Base-by-base conservation (phyloP, 768 basidiomycete species). In the Pleurotus sapidus region DNA sequence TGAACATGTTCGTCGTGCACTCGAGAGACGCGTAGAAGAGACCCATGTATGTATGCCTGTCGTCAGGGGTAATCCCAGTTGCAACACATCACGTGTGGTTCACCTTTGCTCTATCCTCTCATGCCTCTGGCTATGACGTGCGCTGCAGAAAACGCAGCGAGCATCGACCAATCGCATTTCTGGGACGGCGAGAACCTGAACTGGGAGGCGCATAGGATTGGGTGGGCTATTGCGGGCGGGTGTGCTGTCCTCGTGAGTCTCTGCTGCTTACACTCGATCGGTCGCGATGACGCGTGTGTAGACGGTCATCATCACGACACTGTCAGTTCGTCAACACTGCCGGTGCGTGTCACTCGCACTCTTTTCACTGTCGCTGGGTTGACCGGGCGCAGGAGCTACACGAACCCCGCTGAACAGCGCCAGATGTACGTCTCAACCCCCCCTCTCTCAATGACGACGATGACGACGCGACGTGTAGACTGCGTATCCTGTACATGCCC, bases 401-500 rank as follows among this genome's bases (percentile, higher is more conserved):
- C 77, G 46, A 86, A 84, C 45, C 88, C 77, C 4, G 69, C 72
- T 43, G 86, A 93, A 67, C 91, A 93, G 68, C 84, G 90, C 55
- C 91, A 93, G 72, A 83, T 93, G 91, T 90, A 65, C 64, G 49
- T 47, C 43, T 42, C 48, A n/a, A n/a, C n/a, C n/a, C n/a, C n/a
- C n/a, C n/a, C n/a, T n/a, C n/a, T n/a, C n/a, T n/a, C n/a, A n/a
- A n/a, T n/a, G n/a, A n/a, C n/a, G n/a, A n/a, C n/a, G n/a, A n/a
- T n/a, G n/a, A n/a, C n/a, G n/a, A n/a, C n/a, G n/a, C n/a, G n/a
- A n/a, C n/a, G 11, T 39, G 12, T 65, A 91, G 88, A 57, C 63
- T 92, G n/a, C 86, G 91, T 57, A 84, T 93, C 46, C 66, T 93
- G 61, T 91, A 91, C 63, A 90, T 94, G 91, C 92, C 92, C 2